A percentile compares a stretch with the other conserved stretches of the same genome.
Conservation (phyloP, 164 flowering plant species). For the Tinospora cordifolia region DNA sequence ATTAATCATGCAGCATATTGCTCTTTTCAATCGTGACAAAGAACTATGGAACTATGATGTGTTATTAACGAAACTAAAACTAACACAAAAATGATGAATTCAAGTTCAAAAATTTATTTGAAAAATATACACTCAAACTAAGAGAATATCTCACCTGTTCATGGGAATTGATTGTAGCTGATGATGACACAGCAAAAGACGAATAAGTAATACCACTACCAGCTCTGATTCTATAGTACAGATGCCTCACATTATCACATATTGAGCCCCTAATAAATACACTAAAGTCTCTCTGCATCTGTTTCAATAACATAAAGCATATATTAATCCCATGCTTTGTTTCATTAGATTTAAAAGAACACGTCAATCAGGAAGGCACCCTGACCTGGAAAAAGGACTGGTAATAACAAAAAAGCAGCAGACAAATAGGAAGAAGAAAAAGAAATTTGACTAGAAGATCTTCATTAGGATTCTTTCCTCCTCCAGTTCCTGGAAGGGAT, state of each 20-base stretch:
- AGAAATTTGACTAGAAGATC: constrained; percentile 52
- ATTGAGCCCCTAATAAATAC: constrained; percentile 43
- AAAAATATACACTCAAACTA: neutral
- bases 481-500: constrained; percentile 90
- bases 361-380: constrained; percentile 10
- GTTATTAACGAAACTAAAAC: neutral
- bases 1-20: neutral
- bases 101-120: neutral
- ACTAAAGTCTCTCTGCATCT: constrained; percentile 39
- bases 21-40: neutral
- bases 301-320: constrained; percentile 18
- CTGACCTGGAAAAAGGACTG: constrained; percentile 67
- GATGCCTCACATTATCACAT: constrained; percentile 50
- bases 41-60: too few relatives aligned
- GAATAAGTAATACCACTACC: constrained; percentile 46
- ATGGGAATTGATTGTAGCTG: constrained; percentile 38
- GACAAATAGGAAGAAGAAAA: constrained; percentile 57
- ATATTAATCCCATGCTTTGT: constrained; percentile 1
- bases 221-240: constrained; percentile 53
- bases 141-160: constrained; percentile 43
- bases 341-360: constrained; percentile 1
- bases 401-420: constrained; percentile 42
- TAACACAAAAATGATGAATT: neutral
- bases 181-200: constrained; percentile 37
- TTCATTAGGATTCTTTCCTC: constrained; percentile 75